Conservation (phyloP, 257 asterid genomes). For the Misopates orontium region DNA sequence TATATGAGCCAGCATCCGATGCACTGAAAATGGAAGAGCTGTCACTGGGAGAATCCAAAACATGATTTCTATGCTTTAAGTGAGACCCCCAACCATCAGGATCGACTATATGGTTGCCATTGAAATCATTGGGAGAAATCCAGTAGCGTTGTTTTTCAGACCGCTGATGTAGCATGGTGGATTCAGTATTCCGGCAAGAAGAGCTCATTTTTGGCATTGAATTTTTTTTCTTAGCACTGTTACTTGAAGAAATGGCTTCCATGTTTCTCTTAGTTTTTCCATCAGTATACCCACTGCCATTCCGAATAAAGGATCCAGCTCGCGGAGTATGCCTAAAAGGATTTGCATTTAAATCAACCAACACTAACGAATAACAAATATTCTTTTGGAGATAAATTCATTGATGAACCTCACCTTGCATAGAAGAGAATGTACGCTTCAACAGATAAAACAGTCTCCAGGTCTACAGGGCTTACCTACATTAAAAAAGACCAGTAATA, state of each 20-base stretch:
- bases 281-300: conserved; percentile 28
- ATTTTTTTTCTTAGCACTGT: conserved; percentile 37
- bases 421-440: conserved; percentile 55
- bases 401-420: conserved; percentile 34
- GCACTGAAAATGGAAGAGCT: conserved; percentile 57
- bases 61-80: conserved; percentile 25
- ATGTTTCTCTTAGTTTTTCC: conserved; percentile 33
- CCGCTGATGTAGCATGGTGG: conserved; percentile 24
- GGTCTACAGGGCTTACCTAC: conserved; percentile 42
- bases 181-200: conserved; percentile 22
- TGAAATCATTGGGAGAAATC: conserved; percentile 36
- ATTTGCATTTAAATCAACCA: background rate
- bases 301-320: conserved; percentile 26
- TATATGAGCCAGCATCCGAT: conserved; percentile 57
- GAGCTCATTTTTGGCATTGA: conserved; percentile 34
- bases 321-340: conserved; percentile 38
- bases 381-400: background rate
- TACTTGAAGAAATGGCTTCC: conserved; percentile 45
- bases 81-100: conserved; percentile 28
- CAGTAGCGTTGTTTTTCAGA: conserved; percentile 28
- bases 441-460: conserved; percentile 38
- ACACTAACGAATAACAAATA: background rate
- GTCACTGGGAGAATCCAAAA: conserved; percentile 48
- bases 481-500: conserved; percentile 5
- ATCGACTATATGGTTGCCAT: conserved; percentile 28